Evolutionary conservation across 805 yeast species (phyloP).

Genomic region (Ogataea paraovalis): DNA sequence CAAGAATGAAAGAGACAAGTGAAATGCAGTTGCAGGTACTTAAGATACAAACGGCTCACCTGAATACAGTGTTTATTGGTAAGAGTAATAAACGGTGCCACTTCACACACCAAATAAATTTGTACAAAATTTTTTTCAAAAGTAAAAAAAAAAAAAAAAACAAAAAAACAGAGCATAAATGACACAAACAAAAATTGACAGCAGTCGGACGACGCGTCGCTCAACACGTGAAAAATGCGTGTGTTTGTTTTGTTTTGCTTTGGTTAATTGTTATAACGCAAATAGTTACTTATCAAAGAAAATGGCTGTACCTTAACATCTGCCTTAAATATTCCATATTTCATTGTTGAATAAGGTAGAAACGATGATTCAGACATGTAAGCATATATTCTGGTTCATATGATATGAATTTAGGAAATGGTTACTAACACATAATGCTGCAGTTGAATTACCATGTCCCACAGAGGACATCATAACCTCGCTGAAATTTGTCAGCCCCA

Average conservation of each 20-base stretch:
- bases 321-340: no score
- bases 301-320: no score
- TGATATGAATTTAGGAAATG: background rate
- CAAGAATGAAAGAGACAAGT: background rate
- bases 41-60: background rate
- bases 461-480: conserved; percentile 12
- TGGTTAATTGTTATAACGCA: background rate
- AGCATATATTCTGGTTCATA: background rate
- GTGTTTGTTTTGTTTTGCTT: no score
- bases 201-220: background rate
- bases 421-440: background rate
- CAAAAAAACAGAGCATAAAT: background rate
- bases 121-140: background rate
- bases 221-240: background rate
- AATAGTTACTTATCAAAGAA: no score
- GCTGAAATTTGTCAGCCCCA: conserved; percentile 5
- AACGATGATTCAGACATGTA: conserved; percentile 1
- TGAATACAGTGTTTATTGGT: background rate
- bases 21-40: background rate
- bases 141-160: background rate
- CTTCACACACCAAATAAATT: background rate
- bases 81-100: background rate
- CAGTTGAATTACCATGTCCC: conserved; percentile 10
- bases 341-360: no score
- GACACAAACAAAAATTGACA: background rate